Percentiles rank a stretch among this genome's conserved stretches.
Evolutionary conservation across 129 eudicot species (phyloP).

Genomic region (Ambrosia trifida): DNA sequence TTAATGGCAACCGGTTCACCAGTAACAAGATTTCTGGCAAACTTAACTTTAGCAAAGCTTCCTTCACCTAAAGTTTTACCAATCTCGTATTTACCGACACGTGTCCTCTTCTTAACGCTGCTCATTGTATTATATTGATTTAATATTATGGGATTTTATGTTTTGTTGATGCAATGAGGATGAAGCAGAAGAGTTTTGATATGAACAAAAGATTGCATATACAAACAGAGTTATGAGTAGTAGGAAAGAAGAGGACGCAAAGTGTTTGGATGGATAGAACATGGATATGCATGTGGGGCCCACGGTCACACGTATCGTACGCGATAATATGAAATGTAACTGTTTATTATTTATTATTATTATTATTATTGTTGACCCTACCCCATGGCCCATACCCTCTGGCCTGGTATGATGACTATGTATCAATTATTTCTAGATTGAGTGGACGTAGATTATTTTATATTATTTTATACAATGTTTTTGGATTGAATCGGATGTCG

Average conservation of each 20-base stretch:
- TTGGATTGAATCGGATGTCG: too few relatives aligned
- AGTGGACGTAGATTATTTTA: too few relatives aligned
- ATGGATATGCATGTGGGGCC: slow-evolving; percentile 28
- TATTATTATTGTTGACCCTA: too few relatives aligned
- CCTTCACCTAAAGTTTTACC: slow-evolving; percentile 90
- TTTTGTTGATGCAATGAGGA: slow-evolving; percentile 2
- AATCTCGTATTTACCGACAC: slow-evolving; percentile 78
- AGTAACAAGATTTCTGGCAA: slow-evolving; percentile 54
- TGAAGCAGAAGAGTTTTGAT: slow-evolving; percentile 7
- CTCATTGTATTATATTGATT: slow-evolving; percentile 15
- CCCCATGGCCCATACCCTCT: too few relatives aligned
- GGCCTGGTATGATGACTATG: too few relatives aligned
- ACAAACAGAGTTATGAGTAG: neutral
- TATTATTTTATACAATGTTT: too few relatives aligned
- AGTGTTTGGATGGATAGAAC: slow-evolving; percentile 15
- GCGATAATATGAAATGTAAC: slow-evolving; percentile 23
- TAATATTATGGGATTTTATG: neutral
- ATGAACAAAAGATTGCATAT: neutral
- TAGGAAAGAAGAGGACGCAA: slow-evolving; percentile 38
- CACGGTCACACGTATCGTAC: slow-evolving; percentile 35
- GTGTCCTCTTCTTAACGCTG: slow-evolving; percentile 39
- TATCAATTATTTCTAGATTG: too few relatives aligned
- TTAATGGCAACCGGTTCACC: slow-evolving; percentile 74
- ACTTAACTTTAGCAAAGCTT: slow-evolving; percentile 89
- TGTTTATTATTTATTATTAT: neutral